phyloP scores from a whole-genome alignment of 2,329 filamentous ascomycete species.

The Pseudogymnoascus sp. region DNA sequence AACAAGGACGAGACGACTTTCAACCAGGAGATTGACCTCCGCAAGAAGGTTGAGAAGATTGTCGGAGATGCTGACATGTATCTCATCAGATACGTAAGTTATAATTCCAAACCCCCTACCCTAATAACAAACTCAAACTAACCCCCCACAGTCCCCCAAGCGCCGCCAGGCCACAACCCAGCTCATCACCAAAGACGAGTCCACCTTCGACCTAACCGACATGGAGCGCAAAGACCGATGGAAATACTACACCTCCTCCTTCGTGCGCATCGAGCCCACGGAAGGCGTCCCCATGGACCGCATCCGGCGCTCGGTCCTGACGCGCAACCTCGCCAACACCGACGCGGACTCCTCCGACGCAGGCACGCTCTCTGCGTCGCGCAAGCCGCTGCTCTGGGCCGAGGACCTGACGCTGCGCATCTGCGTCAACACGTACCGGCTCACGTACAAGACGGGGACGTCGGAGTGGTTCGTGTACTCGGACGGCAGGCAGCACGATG shows the following conservation, averaged over 20 bases:
- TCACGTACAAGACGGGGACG: constrained; percentile 65
- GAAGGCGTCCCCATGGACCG: constrained; percentile 62
- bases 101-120: constrained; percentile 11
- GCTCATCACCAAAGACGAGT: constrained; percentile 58
- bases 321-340: constrained; percentile 59
- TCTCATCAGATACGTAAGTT: constrained; percentile 81
- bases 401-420: constrained; percentile 66
- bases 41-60: constrained; percentile 86
- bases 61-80: constrained; percentile 91
- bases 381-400: constrained; percentile 48
- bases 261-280: constrained; percentile 79
- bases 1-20: constrained; percentile 80
- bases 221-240: constrained; percentile 76
- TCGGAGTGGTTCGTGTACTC: constrained; percentile 62
- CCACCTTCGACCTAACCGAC: constrained; percentile 80
- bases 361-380: constrained; percentile 45
- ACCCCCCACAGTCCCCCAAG: constrained; percentile 49
- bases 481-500: constrained; percentile 27
- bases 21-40: constrained; percentile 79
- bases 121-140: constrained; percentile 28
- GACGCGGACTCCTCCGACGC: constrained; percentile 53
- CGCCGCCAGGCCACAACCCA: constrained; percentile 64
- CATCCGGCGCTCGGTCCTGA: constrained; percentile 60
- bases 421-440: constrained; percentile 69
- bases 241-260: constrained; percentile 94